These are phyloP conservation scores for Exophiala mesophila DNA, from an alignment of 2,329 filamentous ascomycete species.

Conservation along the genomic window DNA sequence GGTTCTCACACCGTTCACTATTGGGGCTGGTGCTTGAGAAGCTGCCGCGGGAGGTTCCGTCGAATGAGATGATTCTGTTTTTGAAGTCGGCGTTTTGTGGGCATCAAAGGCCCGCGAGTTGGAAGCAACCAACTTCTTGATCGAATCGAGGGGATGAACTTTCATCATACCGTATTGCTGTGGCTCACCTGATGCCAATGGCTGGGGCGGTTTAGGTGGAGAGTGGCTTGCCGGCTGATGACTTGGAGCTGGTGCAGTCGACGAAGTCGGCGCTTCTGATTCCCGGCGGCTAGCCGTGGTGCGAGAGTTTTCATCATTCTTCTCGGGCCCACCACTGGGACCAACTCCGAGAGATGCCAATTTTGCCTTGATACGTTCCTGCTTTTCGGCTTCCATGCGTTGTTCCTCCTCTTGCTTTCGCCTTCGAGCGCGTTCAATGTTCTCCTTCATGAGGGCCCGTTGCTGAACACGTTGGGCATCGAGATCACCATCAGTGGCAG, in stretches of 20 bases:
- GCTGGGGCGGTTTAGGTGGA: constrained; percentile 56
- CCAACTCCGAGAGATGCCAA: constrained; percentile 44
- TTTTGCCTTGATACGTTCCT: constrained; percentile 54
- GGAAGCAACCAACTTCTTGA: constrained; percentile 37
- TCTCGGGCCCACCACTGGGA: constrained; percentile 15
- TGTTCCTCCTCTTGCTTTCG: constrained; percentile 51
- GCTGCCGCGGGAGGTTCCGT: constrained; percentile 12
- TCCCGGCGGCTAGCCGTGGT: constrained; percentile 23
- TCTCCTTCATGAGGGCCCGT: constrained; percentile 57
- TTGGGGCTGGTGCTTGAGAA: constrained; percentile 22
- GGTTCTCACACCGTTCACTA: constrained; percentile 29
- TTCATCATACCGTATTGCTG: constrained; percentile 61
- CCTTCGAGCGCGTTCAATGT: constrained; percentile 52
- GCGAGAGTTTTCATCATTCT: constrained; percentile 4
- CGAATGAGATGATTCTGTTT: constrained; percentile 7
- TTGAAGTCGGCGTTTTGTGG: constrained; percentile 30
- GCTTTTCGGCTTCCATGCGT: constrained; percentile 52
- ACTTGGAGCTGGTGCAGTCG: constrained; percentile 5
- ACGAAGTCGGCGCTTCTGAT: constrained; percentile 17
- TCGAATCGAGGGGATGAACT: constrained; percentile 53
- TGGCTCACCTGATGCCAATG: constrained; percentile 52
- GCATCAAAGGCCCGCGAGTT: constrained; percentile 32
- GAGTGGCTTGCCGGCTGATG: constrained; percentile 37
- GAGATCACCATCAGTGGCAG: constrained; percentile 20
- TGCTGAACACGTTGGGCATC: constrained; percentile 39